Conservation (phyloP, 2,329 filamentous ascomycete genomes). For the Chaetomium olivaceum region DNA sequence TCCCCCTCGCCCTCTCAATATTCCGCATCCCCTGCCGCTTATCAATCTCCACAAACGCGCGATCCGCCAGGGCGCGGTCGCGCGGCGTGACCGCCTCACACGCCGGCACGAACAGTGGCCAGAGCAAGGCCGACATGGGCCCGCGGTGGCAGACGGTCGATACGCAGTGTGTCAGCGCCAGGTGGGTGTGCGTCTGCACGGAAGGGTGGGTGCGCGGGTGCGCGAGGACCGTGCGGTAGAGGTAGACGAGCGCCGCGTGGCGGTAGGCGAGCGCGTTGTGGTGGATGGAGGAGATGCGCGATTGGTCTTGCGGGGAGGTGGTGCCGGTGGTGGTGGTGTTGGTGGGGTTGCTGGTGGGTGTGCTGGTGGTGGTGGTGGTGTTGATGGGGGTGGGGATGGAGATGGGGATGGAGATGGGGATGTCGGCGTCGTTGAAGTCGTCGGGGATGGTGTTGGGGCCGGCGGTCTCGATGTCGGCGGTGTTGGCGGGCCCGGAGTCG, state of each 20-base stretch:
- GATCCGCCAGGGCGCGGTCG: slow-evolving; percentile 54
- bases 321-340: background rate
- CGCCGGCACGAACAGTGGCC: slow-evolving; percentile 64
- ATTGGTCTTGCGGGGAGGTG: slow-evolving; percentile 36
- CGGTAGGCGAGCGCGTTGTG: slow-evolving; percentile 63
- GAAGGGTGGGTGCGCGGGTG: slow-evolving; percentile 48
- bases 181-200: slow-evolving; percentile 56
- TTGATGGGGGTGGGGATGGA: background rate
- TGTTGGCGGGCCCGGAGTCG: background rate
- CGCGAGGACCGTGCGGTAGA: slow-evolving; percentile 56
- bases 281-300: slow-evolving; percentile 54
- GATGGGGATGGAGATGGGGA: background rate
- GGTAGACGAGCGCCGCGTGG: slow-evolving; percentile 58
- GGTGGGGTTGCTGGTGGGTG: background rate
- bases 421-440: background rate
- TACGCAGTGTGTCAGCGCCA: slow-evolving; percentile 55
- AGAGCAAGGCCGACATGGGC: slow-evolving; percentile 64
- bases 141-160: slow-evolving; percentile 56
- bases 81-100: slow-evolving; percentile 55
- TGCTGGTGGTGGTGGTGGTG: background rate
- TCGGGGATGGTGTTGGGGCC: background rate
- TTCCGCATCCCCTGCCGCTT: slow-evolving; percentile 65
- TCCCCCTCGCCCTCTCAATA: slow-evolving; percentile 60
- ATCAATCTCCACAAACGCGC: slow-evolving; percentile 55
- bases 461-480: background rate